Evolutionary conservation across 257 asterid species (phyloP).

Genomic region (Nicotiana noctiflora): DNA sequence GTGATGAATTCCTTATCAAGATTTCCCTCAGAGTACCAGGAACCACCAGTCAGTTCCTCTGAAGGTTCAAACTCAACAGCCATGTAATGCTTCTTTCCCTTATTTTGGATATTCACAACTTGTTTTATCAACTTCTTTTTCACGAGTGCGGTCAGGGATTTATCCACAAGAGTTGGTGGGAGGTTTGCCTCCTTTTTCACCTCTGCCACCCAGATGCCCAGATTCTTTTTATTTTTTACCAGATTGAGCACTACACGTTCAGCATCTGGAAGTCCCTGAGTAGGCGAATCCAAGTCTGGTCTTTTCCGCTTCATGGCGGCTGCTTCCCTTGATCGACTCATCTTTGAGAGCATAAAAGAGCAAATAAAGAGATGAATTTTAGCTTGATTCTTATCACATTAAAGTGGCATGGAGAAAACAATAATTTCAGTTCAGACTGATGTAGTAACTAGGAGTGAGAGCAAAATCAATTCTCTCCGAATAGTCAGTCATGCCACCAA

Average conservation of each 20-base stretch:
- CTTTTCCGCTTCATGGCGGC: conserved; percentile 40
- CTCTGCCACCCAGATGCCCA: conserved; percentile 35
- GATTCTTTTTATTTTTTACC: conserved; percentile 28
- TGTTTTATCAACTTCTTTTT: conserved; percentile 35
- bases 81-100: conserved; percentile 43
- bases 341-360: conserved; percentile 12
- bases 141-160: conserved; percentile 30
- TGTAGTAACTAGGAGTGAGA: not conserved
- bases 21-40: conserved; percentile 43
- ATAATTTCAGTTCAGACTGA: not conserved
- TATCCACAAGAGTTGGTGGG: conserved; percentile 19
- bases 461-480: not conserved
- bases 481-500: not conserved
- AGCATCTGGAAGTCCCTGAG: conserved; percentile 21
- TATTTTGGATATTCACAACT: conserved; percentile 38
- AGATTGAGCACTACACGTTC: conserved; percentile 36
- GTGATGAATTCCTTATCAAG: conserved; percentile 39
- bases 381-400: not conserved
- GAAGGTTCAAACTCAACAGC: conserved; percentile 56
- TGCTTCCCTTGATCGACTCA: conserved; percentile 17
- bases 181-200: conserved; percentile 34
- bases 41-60: conserved; percentile 59
- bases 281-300: conserved; percentile 25
- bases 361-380: not conserved
- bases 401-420: not conserved